Evolutionary conservation across 108 stramenopile genomes (phyloP).

Genomic region (Mayamaea pseudoterrestris): DNA sequence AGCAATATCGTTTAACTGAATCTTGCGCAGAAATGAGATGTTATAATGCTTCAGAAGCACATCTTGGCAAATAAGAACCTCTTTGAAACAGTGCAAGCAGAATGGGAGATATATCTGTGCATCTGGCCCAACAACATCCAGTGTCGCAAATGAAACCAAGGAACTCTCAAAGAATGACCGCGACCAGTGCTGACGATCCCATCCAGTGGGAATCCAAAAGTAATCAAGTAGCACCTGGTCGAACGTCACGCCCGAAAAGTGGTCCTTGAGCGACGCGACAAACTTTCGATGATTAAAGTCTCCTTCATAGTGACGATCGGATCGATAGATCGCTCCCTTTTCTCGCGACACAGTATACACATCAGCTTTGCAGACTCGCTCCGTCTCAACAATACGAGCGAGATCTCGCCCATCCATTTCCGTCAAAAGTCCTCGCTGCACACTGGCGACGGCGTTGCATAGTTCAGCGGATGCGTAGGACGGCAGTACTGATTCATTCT

Average conservation of each 20-base stretch:
- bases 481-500: constrained; percentile 35
- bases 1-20: constrained; percentile 40
- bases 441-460: constrained; percentile 52
- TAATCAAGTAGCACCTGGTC: constrained; percentile 66
- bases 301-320: constrained; percentile 42
- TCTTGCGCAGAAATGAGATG: constrained; percentile 53
- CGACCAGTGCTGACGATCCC: constrained; percentile 38
- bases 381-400: constrained; percentile 51
- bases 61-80: constrained; percentile 33
- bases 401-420: constrained; percentile 75
- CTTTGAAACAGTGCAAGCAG: constrained; percentile 55
- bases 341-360: constrained; percentile 67
- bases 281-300: constrained; percentile 50
- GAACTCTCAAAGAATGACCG: constrained; percentile 51
- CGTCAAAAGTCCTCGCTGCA: constrained; percentile 39
- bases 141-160: constrained; percentile 36
- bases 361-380: constrained; percentile 34
- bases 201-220: constrained; percentile 67
- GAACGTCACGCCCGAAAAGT: constrained; percentile 43
- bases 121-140: constrained; percentile 28
- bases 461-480: too few relatives aligned
- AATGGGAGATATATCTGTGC: constrained; percentile 64
- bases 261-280: constrained; percentile 17
- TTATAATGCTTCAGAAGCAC: constrained; percentile 38
- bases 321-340: constrained; percentile 36